These are phyloP conservation scores for Lathyrus aphaca DNA, from an alignment of 306 rosid species.

Conservation along the genomic window DNA sequence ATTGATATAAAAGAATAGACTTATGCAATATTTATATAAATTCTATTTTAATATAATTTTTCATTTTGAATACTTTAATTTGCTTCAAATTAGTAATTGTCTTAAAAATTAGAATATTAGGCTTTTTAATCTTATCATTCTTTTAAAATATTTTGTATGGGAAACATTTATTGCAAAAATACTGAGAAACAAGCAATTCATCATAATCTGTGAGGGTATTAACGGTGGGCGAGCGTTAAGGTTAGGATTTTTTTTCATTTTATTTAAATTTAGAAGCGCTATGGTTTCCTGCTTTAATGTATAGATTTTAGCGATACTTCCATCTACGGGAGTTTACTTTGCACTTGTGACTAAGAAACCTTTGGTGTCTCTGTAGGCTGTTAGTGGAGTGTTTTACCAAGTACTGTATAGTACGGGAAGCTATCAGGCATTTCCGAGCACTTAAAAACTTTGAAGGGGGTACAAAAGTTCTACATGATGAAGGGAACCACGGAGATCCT, in stretches of 20 bases:
- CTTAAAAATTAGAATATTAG: background rate
- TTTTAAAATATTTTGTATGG: background rate
- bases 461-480: slow-evolving; percentile 65
- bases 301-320: slow-evolving; percentile 19
- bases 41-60: background rate
- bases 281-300: slow-evolving; percentile 17
- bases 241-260: background rate
- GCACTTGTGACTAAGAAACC: background rate
- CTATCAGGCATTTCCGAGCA: slow-evolving; percentile 96
- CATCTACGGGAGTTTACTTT: slow-evolving; percentile 9
- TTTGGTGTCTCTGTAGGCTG: slow-evolving; percentile 61
- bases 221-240: background rate
- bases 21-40: background rate
- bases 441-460: slow-evolving; percentile 78
- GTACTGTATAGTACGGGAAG: slow-evolving; percentile 86
- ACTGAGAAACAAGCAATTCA: slow-evolving; percentile 4
- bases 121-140: background rate
- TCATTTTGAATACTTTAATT: background rate
- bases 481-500: slow-evolving; percentile 89
- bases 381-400: slow-evolving; percentile 95
- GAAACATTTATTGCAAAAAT: background rate
- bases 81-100: background rate
- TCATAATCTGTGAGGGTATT: background rate
- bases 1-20: background rate
- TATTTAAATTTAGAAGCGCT: slow-evolving; percentile 24